phyloP scores from a whole-genome alignment of 2,329 filamentous ascomycete genomes.

The Karstenula rhodostoma region DNA sequence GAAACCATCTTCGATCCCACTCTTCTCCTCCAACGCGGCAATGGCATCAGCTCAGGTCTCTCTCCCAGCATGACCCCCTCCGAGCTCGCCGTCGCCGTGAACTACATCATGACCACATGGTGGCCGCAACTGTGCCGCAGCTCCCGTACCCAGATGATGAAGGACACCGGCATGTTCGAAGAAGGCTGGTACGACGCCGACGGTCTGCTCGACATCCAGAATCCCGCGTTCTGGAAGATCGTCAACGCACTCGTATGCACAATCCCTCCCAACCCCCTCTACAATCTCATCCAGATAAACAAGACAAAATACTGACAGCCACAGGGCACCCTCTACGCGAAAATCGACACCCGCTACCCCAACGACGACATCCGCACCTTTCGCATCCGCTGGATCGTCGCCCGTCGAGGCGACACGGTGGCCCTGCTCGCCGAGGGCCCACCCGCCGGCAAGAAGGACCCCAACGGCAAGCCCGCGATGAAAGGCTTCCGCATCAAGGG shows the following conservation, averaged over 20 bases:
- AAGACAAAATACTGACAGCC: background rate
- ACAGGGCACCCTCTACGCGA: constrained; percentile 13
- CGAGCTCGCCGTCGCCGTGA: background rate
- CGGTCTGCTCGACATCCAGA: constrained; percentile 12
- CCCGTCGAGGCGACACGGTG: background rate
- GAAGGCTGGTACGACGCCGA: constrained; percentile 15
- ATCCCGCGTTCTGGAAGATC: constrained; percentile 12
- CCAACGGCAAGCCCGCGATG: background rate
- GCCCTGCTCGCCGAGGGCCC: background rate
- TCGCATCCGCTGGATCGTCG: background rate
- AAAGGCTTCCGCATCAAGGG: constrained; percentile 11
- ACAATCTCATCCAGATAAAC: background rate
- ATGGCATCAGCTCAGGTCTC: background rate
- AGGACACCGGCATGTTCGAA: constrained; percentile 15
- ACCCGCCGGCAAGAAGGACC: background rate
- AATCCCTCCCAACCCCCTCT: no score
- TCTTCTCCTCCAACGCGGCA: background rate
- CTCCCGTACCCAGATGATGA: background rate
- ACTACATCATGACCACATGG: background rate
- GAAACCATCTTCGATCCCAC: background rate
- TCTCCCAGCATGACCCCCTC: background rate
- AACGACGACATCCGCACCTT: background rate
- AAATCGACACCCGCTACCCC: constrained; percentile 1
- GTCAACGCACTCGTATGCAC: constrained; percentile 16
- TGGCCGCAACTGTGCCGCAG: constrained; percentile 8